These are phyloP conservation scores for Trichoderma asperelloides DNA, from an alignment of 495 filamentous ascomycete species.

Conservation along the genomic window DNA sequence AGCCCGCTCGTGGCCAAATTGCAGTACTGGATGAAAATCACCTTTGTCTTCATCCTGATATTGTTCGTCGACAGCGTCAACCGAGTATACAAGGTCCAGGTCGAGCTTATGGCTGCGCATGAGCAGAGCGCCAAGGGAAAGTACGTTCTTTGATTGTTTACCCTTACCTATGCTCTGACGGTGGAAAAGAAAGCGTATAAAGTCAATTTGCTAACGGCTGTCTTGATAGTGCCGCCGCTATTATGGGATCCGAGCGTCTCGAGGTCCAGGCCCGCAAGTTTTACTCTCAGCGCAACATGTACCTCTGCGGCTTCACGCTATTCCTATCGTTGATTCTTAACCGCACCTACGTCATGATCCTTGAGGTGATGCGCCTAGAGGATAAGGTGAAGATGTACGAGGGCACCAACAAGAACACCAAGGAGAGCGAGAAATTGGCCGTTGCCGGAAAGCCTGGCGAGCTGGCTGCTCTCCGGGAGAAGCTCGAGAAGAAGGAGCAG, in stretches of 20 bases:
- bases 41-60: slow-evolving; percentile 96
- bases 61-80: slow-evolving; percentile 98
- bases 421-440: slow-evolving; percentile 68
- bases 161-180: too few relatives aligned
- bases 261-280: slow-evolving; percentile 99
- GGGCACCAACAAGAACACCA: slow-evolving; percentile 63
- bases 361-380: slow-evolving; percentile 88
- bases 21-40: slow-evolving; percentile 63
- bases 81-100: slow-evolving; percentile 91
- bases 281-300: slow-evolving; percentile 99
- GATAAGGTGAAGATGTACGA: slow-evolving; percentile 83
- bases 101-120: slow-evolving; percentile 60
- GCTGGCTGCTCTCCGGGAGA: slow-evolving; percentile 52
- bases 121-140: slow-evolving; percentile 24
- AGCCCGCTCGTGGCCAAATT: slow-evolving; percentile 54
- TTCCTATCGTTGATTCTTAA: slow-evolving; percentile 99
- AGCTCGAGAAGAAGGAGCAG: slow-evolving; percentile 61
- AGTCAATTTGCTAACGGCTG: slow-evolving; percentile 15
- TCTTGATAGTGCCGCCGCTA: slow-evolving; percentile 45
- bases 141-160: background rate
- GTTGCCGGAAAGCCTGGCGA: slow-evolving; percentile 55
- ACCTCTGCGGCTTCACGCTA: slow-evolving; percentile 97
- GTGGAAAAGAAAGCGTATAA: background rate
- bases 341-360: slow-evolving; percentile 96
- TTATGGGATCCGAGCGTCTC: slow-evolving; percentile 85